Evolutionary conservation across 2,329 filamentous ascomycete species (phyloP).

Genomic region (Fusarium denticulatum): DNA sequence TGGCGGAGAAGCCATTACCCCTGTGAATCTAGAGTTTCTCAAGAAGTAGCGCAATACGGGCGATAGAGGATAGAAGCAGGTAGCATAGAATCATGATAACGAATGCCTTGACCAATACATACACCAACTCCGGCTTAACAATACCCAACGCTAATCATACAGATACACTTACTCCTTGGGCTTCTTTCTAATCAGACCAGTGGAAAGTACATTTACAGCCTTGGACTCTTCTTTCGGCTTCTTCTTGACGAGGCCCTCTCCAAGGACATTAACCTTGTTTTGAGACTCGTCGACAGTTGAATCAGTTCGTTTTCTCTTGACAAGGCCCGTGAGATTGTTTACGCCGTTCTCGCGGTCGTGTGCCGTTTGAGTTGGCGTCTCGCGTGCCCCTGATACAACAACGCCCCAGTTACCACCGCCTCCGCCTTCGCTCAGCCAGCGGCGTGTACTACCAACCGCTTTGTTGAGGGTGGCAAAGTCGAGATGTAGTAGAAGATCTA

Average conservation of each 20-base stretch:
- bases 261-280: constrained; percentile 57
- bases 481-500: constrained; percentile 76
- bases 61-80: background rate
- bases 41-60: constrained; percentile 9
- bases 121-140: constrained; percentile 30
- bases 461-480: constrained; percentile 76
- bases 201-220: constrained; percentile 59
- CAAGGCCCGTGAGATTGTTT: constrained; percentile 60
- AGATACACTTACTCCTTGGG: constrained; percentile 51
- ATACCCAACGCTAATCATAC: constrained; percentile 15
- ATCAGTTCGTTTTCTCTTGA: constrained; percentile 58
- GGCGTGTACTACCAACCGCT: constrained; percentile 70
- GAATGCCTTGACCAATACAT: background rate
- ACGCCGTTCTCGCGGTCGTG: constrained; percentile 39
- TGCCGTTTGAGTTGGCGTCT: constrained; percentile 24
- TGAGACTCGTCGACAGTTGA: constrained; percentile 29
- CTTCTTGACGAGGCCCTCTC: constrained; percentile 60
- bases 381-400: constrained; percentile 57
- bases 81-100: constrained; percentile 1
- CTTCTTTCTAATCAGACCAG: constrained; percentile 66
- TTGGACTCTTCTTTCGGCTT: constrained; percentile 58
- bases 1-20: constrained; percentile 63
- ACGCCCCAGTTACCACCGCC: constrained; percentile 63
- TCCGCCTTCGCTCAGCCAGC: constrained; percentile 76
- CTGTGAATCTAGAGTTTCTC: constrained; percentile 70